A percentile compares a stretch with the other conserved stretches of the same genome.
phyloP scores from a whole-genome alignment of 164 flowering plant species.

The Aristolochia fimbriata region DNA sequence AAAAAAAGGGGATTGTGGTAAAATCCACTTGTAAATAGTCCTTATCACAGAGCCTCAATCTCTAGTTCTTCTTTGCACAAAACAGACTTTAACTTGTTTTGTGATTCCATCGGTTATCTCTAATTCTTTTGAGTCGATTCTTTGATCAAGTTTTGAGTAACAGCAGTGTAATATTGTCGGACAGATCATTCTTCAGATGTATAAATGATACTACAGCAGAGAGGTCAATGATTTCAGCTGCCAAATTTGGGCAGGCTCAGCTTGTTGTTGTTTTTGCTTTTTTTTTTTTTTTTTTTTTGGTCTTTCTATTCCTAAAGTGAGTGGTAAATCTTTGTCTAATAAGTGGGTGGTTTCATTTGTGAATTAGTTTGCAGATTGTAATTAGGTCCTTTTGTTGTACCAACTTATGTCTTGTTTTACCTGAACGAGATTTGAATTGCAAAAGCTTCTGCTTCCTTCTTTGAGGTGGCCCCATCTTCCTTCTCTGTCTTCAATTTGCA shows the following conservation, averaged over 20 bases:
- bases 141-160: constrained; percentile 5
- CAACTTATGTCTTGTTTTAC: no score
- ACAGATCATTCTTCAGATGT: constrained; percentile 3
- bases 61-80: background rate
- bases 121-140: constrained; percentile 4
- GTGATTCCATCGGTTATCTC: background rate
- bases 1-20: background rate
- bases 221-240: background rate
- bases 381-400: no score
- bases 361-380: no score
- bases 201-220: constrained; percentile 6
- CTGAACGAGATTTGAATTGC: no score
- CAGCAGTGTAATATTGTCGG: constrained; percentile 10
- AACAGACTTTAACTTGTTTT: constrained; percentile 4
- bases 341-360: no score
- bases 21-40: constrained; percentile 18
- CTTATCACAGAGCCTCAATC: constrained; percentile 4
- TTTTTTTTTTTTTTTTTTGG: no score
- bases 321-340: no score
- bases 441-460: no score
- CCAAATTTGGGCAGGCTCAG: background rate
- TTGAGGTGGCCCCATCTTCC: no score
- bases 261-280: no score
- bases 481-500: no score
- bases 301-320: no score